A percentile compares a stretch with the other conserved stretches of the same genome.
phyloP scores from a whole-genome alignment of 2,329 filamentous ascomycete species.

The Cordyceps cicadae region DNA sequence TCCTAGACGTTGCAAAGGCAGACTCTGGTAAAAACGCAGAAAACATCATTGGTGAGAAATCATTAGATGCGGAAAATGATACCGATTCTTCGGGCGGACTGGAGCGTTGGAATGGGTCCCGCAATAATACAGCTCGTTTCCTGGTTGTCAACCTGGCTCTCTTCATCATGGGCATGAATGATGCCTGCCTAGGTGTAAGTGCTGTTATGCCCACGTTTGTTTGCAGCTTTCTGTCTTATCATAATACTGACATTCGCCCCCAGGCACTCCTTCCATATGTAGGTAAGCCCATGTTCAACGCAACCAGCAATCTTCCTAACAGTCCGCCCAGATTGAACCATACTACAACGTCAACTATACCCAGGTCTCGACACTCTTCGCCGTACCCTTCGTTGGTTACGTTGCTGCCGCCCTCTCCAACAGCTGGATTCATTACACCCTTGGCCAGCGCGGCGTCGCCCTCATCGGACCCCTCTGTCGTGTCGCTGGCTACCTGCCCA shows the following conservation, averaged over 20 bases:
- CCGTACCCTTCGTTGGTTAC: conserved; percentile 60
- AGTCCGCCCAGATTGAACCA: conserved; percentile 39
- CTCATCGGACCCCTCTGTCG: conserved; percentile 55
- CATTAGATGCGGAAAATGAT: not conserved
- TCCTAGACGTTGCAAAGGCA: conserved; percentile 1
- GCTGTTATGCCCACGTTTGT: too few relatives aligned
- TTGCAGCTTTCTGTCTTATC: not conserved
- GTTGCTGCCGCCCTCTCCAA: conserved; percentile 54
- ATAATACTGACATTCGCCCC: not conserved
- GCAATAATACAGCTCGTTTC: conserved; percentile 50
- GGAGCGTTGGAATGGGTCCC: conserved; percentile 57
- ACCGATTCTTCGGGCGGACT: conserved; percentile 11
- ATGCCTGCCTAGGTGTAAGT: conserved; percentile 55
- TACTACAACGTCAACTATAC: conserved; percentile 56
- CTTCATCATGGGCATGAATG: conserved; percentile 59
- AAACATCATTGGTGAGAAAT: conserved; percentile 7
- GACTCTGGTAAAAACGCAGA: not conserved
- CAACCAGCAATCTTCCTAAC: not conserved
- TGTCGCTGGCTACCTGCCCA: conserved; percentile 55
- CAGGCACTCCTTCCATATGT: conserved; percentile 42
- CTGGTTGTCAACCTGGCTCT: conserved; percentile 53
- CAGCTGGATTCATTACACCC: conserved; percentile 53
- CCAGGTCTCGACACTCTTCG: conserved; percentile 57
- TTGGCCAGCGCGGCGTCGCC: conserved; percentile 65
- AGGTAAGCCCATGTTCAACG: conserved; percentile 18